Evolutionary conservation across 495 filamentous ascomycete genomes (phyloP).

Genomic region (Usnea hakonensis): DNA sequence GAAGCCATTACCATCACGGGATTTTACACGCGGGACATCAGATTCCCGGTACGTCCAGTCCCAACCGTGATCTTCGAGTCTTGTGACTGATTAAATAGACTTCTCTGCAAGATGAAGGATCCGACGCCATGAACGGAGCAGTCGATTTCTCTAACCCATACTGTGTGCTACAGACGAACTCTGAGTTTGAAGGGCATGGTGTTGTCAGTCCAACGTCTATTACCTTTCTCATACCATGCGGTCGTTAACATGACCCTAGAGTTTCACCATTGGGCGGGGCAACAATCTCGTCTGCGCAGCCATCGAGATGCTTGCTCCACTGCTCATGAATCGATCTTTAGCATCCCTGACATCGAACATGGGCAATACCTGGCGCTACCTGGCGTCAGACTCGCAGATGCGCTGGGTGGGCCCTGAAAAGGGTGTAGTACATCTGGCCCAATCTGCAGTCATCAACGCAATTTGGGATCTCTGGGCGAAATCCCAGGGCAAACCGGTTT

Average conservation of each 20-base stretch:
- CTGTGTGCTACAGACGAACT: slow-evolving; percentile 82
- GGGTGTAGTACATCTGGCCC: slow-evolving; percentile 87
- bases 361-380: slow-evolving; percentile 84
- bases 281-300: slow-evolving; percentile 90
- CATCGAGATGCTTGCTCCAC: slow-evolving; percentile 66
- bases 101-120: slow-evolving; percentile 88
- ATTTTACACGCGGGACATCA: not conserved
- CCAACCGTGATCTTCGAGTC: not conserved
- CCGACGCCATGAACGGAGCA: slow-evolving; percentile 94
- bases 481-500: slow-evolving; percentile 74
- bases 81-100: slow-evolving; percentile 42
- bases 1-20: not conserved
- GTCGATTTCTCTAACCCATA: slow-evolving; percentile 91
- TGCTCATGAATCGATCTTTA: slow-evolving; percentile 59
- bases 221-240: too few relatives aligned
- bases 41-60: not conserved
- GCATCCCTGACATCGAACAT: slow-evolving; percentile 46
- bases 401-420: slow-evolving; percentile 96
- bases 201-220: not conserved
- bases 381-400: slow-evolving; percentile 81
- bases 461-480: slow-evolving; percentile 97
- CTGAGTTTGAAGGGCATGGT: slow-evolving; percentile 57
- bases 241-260: slow-evolving; percentile 50
- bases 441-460: slow-evolving; percentile 85
- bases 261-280: slow-evolving; percentile 92